Conservation (phyloP, 306 rosid species). For the Acacia crassicarpa region DNA sequence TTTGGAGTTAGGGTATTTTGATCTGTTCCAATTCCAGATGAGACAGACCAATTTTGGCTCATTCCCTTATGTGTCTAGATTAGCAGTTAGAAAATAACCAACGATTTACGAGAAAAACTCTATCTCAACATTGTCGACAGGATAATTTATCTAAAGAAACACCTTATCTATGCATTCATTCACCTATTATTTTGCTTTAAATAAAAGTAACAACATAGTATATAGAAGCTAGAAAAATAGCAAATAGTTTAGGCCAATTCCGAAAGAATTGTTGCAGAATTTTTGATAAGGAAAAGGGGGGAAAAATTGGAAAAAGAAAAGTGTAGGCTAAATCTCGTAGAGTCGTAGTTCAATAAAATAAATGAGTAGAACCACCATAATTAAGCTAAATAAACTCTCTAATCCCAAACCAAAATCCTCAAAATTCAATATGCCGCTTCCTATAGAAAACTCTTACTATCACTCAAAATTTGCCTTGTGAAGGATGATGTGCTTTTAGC, state of each 20-base stretch:
- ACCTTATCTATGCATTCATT: not conserved
- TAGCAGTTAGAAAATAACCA: no score
- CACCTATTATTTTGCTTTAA: not conserved
- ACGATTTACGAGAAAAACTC: no score
- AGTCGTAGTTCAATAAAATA: not conserved
- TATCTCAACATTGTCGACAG: not conserved
- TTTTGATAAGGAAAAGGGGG: constrained; percentile 9
- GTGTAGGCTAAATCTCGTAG: not conserved
- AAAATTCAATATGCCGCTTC: constrained; percentile 39
- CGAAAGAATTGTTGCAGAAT: constrained; percentile 37
- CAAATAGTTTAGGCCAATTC: constrained; percentile 25
- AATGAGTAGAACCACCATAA: constrained; percentile 5
- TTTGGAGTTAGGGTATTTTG: no score
- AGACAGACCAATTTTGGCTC: no score
- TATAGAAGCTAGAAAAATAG: not conserved
- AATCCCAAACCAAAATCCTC: constrained; percentile 7
- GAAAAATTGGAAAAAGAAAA: not conserved
- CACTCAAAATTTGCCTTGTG: constrained; percentile 30
- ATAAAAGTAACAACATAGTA: not conserved
- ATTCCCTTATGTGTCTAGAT: no score
- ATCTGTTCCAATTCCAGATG: no score
- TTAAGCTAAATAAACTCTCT: not conserved
- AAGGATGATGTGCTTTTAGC: constrained; percentile 6
- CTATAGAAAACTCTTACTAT: constrained; percentile 28
- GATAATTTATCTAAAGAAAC: not conserved